These are phyloP conservation scores for Herpotrichia juniperi DNA, from an alignment of 2,329 filamentous ascomycete genomes.

Conservation along the genomic window DNA sequence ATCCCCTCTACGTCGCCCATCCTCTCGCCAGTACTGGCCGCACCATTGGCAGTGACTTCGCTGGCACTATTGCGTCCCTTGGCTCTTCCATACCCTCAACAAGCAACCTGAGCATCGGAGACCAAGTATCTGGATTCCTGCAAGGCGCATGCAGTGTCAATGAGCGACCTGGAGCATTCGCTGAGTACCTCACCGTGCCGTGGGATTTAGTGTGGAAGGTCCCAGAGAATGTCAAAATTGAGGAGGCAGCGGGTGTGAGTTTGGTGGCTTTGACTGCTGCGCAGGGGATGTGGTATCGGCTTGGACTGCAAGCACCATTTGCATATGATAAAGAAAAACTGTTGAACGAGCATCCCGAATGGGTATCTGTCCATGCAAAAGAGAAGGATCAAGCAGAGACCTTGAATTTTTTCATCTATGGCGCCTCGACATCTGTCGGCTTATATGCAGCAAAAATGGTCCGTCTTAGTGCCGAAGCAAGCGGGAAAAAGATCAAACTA, in stretches of 20 bases:
- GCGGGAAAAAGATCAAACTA: constrained; percentile 24
- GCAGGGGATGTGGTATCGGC: constrained; percentile 48
- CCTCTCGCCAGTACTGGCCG: constrained; percentile 43
- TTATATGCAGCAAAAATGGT: constrained; percentile 42
- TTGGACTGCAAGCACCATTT: constrained; percentile 47
- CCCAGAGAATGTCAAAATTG: constrained; percentile 35
- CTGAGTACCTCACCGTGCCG: constrained; percentile 46
- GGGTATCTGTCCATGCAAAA: background rate
- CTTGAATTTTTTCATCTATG: constrained; percentile 36
- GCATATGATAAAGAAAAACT: constrained; percentile 16
- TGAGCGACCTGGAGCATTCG: constrained; percentile 53
- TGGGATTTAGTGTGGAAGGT: constrained; percentile 50
- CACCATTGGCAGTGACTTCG: constrained; percentile 51
- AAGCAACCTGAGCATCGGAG: constrained; percentile 25
- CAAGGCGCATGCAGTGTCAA: constrained; percentile 53
- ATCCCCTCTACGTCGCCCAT: constrained; percentile 41
- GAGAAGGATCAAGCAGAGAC: background rate
- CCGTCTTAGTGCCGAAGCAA: constrained; percentile 20
- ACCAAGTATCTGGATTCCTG: constrained; percentile 50
- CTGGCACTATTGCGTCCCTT: constrained; percentile 39
- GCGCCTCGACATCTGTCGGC: constrained; percentile 43
- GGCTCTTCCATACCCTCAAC: constrained; percentile 16
- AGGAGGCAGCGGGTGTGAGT: constrained; percentile 49
- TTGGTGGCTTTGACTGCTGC: constrained; percentile 53
- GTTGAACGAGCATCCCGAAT: constrained; percentile 17